A percentile compares a stretch with the other conserved stretches of the same genome.
These are phyloP conservation scores for Elongisporangium senticosum DNA, from an alignment of 352 stramenopile genomes.

Conservation along the genomic window DNA sequence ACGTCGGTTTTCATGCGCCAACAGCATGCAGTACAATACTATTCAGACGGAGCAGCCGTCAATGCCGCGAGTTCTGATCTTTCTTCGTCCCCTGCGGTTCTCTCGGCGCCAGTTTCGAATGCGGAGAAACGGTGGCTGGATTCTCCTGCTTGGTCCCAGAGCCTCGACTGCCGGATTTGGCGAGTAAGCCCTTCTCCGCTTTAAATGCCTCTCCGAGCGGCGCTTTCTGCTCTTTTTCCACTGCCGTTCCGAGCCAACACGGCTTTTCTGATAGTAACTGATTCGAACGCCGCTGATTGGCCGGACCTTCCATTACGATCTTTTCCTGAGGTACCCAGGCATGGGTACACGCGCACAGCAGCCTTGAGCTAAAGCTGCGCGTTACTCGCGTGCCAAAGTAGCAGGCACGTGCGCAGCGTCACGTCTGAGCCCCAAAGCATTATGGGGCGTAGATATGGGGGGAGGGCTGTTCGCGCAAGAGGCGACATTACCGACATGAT, in stretches of 20 bases:
- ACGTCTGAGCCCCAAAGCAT: neutral
- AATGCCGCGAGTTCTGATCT: neutral
- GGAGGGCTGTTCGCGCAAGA: no score
- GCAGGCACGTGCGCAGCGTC: neutral
- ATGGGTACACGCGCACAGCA: neutral
- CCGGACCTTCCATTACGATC: neutral
- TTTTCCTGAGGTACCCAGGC: neutral
- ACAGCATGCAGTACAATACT: neutral
- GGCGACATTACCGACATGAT: no score
- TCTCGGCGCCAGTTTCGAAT: neutral
- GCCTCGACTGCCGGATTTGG: neutral
- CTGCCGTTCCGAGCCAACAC: conserved; percentile 14
- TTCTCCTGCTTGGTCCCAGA: neutral
- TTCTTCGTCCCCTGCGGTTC: no score
- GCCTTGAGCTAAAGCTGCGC: neutral
- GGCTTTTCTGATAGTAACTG: neutral
- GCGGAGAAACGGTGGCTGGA: neutral
- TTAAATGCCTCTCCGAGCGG: neutral
- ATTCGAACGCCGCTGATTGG: neutral
- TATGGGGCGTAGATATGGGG: no score
- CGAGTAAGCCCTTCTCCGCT: neutral
- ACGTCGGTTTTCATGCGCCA: neutral
- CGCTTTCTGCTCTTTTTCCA: conserved; percentile 40
- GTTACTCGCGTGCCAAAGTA: neutral
- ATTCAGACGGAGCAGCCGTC: neutral